Evolutionary conservation across 148 eudicot species (phyloP).

Genomic region (Camellia granthamiana): DNA sequence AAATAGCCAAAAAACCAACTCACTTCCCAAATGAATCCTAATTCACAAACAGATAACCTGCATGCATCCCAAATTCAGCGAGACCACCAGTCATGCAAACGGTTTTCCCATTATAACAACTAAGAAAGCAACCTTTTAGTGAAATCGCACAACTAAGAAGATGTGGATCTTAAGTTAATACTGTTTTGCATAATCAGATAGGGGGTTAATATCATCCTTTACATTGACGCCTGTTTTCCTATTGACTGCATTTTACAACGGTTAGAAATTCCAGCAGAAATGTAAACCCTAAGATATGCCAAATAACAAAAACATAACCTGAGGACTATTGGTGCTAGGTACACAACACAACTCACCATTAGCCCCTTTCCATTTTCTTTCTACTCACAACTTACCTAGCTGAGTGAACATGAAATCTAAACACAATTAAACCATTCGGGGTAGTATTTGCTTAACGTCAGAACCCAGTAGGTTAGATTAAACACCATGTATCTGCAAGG

Average conservation of each 20-base stretch:
- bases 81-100: background rate
- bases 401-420: background rate
- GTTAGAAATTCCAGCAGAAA: background rate
- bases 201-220: background rate
- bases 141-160: background rate
- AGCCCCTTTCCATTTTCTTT: background rate
- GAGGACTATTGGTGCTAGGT: background rate
- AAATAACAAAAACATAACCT: background rate
- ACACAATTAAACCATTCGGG: background rate
- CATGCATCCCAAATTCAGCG: background rate
- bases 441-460: background rate
- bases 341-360: background rate
- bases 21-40: too few relatives aligned
- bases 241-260: conserved; percentile 6
- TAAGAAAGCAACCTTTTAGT: background rate
- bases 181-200: background rate
- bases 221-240: background rate
- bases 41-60: too few relatives aligned
- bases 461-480: conserved; percentile 4
- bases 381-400: background rate
- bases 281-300: background rate
- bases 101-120: background rate
- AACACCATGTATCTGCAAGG: conserved; percentile 7
- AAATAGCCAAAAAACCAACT: too few relatives aligned
- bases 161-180: background rate